Evolutionary conservation across 2,329 filamentous ascomycete species (phyloP).

Genomic region (Fusarium pseudocircinatum): DNA sequence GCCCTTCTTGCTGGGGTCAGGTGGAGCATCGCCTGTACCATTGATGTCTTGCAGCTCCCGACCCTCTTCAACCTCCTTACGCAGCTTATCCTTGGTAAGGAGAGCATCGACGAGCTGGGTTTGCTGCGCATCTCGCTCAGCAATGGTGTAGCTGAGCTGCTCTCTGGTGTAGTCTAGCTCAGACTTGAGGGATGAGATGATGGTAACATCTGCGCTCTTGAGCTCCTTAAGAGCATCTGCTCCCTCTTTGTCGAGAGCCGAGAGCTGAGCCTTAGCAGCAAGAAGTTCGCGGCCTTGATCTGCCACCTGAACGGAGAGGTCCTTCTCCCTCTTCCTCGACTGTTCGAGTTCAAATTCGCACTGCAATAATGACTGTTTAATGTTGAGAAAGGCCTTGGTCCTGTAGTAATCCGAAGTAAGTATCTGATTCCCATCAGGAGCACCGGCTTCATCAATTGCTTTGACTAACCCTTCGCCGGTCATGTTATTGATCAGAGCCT

Average conservation of each 20-base stretch:
- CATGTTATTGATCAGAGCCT: slow-evolving; percentile 61
- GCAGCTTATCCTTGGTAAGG: slow-evolving; percentile 68
- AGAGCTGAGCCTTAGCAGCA: slow-evolving; percentile 62
- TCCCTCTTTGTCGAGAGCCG: slow-evolving; percentile 63
- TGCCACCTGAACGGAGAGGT: slow-evolving; percentile 59
- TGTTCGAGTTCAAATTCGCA: slow-evolving; percentile 59
- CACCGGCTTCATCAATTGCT: slow-evolving; percentile 46
- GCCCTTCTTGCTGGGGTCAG: slow-evolving; percentile 53
- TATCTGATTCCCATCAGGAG: slow-evolving; percentile 44
- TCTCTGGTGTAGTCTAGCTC: slow-evolving; percentile 66
- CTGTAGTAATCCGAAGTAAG: slow-evolving; percentile 61
- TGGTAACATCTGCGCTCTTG: slow-evolving; percentile 67
- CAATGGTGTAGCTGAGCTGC: slow-evolving; percentile 58
- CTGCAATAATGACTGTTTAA: slow-evolving; percentile 60
- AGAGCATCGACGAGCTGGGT: slow-evolving; percentile 68
- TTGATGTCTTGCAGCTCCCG: slow-evolving; percentile 53
- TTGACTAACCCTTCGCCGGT: slow-evolving; percentile 66
- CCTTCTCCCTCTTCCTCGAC: slow-evolving; percentile 53
- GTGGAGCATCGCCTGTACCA: slow-evolving; percentile 47
- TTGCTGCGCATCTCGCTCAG: slow-evolving; percentile 66
- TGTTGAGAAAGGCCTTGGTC: slow-evolving; percentile 61
- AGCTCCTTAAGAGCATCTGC: slow-evolving; percentile 65
- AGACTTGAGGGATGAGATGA: slow-evolving; percentile 65
- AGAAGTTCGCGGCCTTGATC: slow-evolving; percentile 67
- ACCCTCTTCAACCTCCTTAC: slow-evolving; percentile 62